Evolutionary conservation across 1,139 yeast species (phyloP).

Genomic region (Scheffersomyces titani): DNA sequence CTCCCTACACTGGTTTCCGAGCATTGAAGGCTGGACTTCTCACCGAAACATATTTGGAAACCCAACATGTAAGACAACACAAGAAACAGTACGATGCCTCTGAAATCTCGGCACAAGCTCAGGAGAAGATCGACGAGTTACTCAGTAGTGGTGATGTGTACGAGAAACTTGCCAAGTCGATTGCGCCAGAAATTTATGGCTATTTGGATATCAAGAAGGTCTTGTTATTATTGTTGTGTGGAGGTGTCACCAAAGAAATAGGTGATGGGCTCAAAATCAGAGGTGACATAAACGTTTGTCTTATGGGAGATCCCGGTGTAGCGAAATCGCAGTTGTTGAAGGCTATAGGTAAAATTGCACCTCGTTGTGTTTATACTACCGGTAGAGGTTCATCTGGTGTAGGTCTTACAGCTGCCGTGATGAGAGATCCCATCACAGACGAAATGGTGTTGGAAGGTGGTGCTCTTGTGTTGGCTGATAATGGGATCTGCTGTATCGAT

Average conservation of each 20-base stretch:
- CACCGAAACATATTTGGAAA: constrained; percentile 92
- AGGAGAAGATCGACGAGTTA: constrained; percentile 55
- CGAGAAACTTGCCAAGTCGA: constrained; percentile 78
- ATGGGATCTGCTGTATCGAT: constrained; percentile 98
- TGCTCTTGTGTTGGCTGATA: constrained; percentile 94
- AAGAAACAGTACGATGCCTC: constrained; percentile 81
- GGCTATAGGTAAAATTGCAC: constrained; percentile 90
- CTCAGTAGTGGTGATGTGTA: constrained; percentile 66
- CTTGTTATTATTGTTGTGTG: constrained; percentile 76
- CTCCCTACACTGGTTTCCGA: constrained; percentile 93
- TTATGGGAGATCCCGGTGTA: constrained; percentile 99
- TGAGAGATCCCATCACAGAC: constrained; percentile 98
- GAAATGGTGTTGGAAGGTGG: constrained; percentile 99
- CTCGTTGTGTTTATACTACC: constrained; percentile 96
- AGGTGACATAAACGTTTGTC: constrained; percentile 94
- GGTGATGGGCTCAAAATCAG: constrained; percentile 97
- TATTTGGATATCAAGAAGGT: constrained; percentile 94
- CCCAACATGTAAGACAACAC: constrained; percentile 82
- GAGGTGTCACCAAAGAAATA: constrained; percentile 93
- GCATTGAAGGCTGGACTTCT: constrained; percentile 90
- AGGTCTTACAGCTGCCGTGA: constrained; percentile 98
- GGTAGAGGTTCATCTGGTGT: constrained; percentile 99
- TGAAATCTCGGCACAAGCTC: constrained; percentile 58
- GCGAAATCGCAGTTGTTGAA: constrained; percentile 96
- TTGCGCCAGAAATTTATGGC: constrained; percentile 98